A percentile compares a stretch with the other conserved stretches of the same genome.
phyloP scores from a whole-genome alignment of 2,329 filamentous ascomycete genomes.

The Fusarium sp. region DNA sequence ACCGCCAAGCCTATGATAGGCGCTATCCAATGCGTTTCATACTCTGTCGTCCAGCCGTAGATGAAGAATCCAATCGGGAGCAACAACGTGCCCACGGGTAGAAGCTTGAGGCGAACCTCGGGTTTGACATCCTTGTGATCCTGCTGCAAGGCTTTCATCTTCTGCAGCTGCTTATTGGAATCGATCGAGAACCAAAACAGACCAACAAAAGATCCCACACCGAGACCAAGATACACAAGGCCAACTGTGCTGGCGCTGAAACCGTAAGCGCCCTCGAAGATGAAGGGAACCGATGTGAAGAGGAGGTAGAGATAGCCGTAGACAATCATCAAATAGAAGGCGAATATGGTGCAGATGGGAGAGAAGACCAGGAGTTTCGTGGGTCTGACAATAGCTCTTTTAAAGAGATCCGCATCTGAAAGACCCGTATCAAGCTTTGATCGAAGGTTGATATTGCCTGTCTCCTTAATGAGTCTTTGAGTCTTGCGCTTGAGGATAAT shows the following conservation, averaged over 20 bases:
- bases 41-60: not conserved
- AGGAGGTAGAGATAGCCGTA: not conserved
- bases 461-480: not conserved
- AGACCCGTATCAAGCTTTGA: not conserved
- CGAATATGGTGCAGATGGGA: not conserved
- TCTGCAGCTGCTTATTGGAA: not conserved
- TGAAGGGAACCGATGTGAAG: not conserved
- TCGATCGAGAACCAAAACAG: not conserved
- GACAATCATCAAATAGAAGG: not conserved
- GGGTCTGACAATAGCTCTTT: not conserved
- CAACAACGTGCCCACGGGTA: not conserved
- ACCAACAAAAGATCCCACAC: not conserved
- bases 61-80: not conserved
- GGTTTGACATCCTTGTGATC: not conserved
- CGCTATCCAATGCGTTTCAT: not conserved
- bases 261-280: not conserved
- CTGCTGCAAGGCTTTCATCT: not conserved
- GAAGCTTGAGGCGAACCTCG: not conserved
- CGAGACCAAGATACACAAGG: not conserved
- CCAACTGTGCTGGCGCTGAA: not conserved
- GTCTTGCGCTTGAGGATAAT: not conserved
- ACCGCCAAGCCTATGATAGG: not conserved
- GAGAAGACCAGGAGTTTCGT: not conserved
- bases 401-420: not conserved
- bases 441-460: not conserved